These are phyloP conservation scores for Coemansia umbellata DNA, from an alignment of 192 early-diverging fungal species.

Conservation along the genomic window DNA sequence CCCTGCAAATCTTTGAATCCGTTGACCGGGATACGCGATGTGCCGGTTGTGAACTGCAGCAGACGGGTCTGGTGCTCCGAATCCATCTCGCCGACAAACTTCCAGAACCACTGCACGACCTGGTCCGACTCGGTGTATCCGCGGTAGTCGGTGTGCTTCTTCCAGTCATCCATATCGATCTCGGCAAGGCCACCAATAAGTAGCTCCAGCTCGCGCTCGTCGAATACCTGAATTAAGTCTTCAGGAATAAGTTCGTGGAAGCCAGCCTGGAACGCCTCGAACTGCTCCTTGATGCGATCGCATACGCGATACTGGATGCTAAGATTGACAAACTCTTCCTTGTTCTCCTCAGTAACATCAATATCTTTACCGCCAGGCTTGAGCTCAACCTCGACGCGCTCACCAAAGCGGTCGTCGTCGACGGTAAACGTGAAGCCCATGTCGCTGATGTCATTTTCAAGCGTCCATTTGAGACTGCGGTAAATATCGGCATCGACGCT, in stretches of 20 bases:
- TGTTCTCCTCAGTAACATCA: constrained; percentile 94
- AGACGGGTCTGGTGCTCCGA: constrained; percentile 90
- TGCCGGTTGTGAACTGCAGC: constrained; percentile 97
- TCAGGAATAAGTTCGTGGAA: constrained; percentile 96
- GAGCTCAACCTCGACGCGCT: constrained; percentile 81
- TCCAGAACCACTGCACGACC: constrained; percentile 96
- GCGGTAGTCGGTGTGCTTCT: constrained; percentile 96
- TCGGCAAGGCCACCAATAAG: constrained; percentile 96
- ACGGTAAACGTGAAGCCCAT: constrained; percentile 85
- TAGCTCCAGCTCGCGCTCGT: constrained; percentile 96
- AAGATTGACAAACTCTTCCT: constrained; percentile 90
- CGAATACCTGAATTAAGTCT: constrained; percentile 93
- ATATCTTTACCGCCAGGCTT: constrained; percentile 86
- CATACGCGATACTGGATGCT: constrained; percentile 86
- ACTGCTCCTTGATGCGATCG: constrained; percentile 92
- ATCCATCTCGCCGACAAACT: constrained; percentile 83
- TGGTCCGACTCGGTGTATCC: constrained; percentile 97
- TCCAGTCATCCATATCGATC: constrained; percentile 98
- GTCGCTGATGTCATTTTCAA: constrained; percentile 89
- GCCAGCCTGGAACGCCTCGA: constrained; percentile 90
- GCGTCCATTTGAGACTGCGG: constrained; percentile 89
- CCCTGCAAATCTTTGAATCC: constrained; percentile 99
- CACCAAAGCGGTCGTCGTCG: constrained; percentile 94
- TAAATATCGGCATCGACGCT: constrained; percentile 90
- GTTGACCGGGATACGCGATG: constrained; percentile 96